phyloP scores from a whole-genome alignment of 179 eudicot species.

The Carnegiea gigantea region DNA sequence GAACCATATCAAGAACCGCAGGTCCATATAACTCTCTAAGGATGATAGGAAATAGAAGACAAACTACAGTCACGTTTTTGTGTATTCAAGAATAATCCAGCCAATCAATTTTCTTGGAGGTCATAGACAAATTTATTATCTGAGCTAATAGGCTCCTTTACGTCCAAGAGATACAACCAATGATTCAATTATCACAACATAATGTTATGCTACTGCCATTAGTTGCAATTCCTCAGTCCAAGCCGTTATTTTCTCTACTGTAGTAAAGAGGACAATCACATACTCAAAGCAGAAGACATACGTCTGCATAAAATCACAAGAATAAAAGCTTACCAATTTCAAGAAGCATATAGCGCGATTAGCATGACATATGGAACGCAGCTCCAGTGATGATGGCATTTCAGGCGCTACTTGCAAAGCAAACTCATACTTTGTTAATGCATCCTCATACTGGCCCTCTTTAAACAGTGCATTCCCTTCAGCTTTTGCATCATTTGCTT shows the following conservation, averaged over 20 bases:
- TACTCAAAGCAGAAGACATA: background rate
- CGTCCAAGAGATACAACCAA: background rate
- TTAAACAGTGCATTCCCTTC: slow-evolving; percentile 77
- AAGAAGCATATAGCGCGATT: slow-evolving; percentile 78
- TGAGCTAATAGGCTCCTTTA: background rate
- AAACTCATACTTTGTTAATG: slow-evolving; percentile 61
- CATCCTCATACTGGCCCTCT: slow-evolving; percentile 74
- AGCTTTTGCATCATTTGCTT: slow-evolving; percentile 81
- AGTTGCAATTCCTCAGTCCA: background rate
- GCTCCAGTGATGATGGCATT: slow-evolving; percentile 54
- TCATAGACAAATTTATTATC: background rate
- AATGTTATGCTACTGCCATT: background rate
- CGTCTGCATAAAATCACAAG: background rate
- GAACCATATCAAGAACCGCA: background rate
- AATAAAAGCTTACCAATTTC: slow-evolving; percentile 54
- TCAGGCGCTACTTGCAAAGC: slow-evolving; percentile 71
- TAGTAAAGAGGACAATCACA: background rate
- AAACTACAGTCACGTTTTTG: background rate
- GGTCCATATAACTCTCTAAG: background rate
- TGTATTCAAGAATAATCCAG: background rate
- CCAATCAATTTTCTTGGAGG: background rate
- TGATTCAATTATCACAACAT: background rate
- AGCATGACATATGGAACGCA: slow-evolving; percentile 82
- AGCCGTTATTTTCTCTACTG: background rate
- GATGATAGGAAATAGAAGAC: background rate